Conservation (phyloP, 2,329 filamentous ascomycete genomes). For the Chaetomiaceae sp. region DNA sequence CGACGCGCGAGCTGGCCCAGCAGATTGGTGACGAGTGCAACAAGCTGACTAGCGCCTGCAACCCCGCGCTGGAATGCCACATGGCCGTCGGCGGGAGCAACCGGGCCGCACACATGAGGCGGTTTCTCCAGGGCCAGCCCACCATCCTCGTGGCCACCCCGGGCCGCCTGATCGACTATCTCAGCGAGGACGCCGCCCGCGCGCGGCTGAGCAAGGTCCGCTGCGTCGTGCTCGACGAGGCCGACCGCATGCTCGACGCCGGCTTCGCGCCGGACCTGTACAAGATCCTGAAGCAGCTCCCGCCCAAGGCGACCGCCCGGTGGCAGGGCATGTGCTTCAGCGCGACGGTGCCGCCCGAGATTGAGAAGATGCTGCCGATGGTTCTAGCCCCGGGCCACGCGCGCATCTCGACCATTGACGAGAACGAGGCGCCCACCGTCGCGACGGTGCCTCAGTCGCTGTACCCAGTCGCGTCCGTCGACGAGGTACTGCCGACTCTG, state of each 20-base stretch:
- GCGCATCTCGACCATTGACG: conserved; percentile 72
- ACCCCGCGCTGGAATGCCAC: conserved; percentile 66
- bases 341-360: conserved; percentile 74
- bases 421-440: conserved; percentile 71
- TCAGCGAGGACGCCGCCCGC: conserved; percentile 61
- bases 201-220: conserved; percentile 63
- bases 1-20: conserved; percentile 63
- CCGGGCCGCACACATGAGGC: conserved; percentile 64
- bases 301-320: conserved; percentile 51
- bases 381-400: conserved; percentile 68
- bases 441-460: conserved; percentile 67
- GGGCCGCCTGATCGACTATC: conserved; percentile 70
- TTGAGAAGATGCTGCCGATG: conserved; percentile 64
- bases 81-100: conserved; percentile 76
- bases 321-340: conserved; percentile 76
- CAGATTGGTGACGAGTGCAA: conserved; percentile 67
- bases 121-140: conserved; percentile 61
- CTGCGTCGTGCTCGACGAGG: conserved; percentile 77
- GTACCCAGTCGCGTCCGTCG: conserved; percentile 61
- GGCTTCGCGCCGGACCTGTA: conserved; percentile 76
- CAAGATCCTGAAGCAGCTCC: conserved; percentile 68
- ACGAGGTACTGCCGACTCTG: conserved; percentile 57
- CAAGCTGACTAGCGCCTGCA: conserved; percentile 50
- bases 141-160: conserved; percentile 78
- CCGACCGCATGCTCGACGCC: conserved; percentile 74